Conservation (phyloP, 208 protist genomes). For the Crithidia mellificae region DNA sequence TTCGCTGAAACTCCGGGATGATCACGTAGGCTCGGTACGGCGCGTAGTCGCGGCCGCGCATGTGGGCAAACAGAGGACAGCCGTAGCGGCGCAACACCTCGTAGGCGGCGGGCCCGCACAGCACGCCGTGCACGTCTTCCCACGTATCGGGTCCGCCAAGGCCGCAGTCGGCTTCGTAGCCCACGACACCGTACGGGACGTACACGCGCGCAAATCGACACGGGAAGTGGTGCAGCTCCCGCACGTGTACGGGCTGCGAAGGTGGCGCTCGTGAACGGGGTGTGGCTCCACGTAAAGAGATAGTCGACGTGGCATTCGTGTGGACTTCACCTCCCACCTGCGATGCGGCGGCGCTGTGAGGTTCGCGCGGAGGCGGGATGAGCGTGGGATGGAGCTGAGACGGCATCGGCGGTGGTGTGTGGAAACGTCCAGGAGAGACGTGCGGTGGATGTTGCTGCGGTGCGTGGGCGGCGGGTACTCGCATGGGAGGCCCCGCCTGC, state of each 20-base stretch:
- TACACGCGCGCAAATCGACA: constrained; percentile 40
- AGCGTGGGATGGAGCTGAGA: not conserved
- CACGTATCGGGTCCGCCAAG: constrained; percentile 38
- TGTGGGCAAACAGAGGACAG: constrained; percentile 55
- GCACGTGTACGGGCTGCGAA: constrained; percentile 27
- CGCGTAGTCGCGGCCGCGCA: constrained; percentile 11
- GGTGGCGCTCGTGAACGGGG: not conserved
- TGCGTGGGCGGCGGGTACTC: not conserved
- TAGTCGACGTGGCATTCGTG: no score
- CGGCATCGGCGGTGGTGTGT: not conserved
- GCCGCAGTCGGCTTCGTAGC: constrained; percentile 37
- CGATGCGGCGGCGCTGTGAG: no score
- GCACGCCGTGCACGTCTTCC: constrained; percentile 47
- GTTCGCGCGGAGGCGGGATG: no score
- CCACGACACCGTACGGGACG: constrained; percentile 52
- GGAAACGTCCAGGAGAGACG: not conserved
- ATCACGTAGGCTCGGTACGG: constrained; percentile 63
- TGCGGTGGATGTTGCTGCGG: not conserved
- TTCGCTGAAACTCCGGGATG: constrained; percentile 35
- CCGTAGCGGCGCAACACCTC: constrained; percentile 55
- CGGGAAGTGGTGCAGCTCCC: constrained; percentile 63
- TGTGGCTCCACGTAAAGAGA: not conserved
- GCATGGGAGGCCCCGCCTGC: no score
- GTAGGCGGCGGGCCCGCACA: constrained; percentile 55
- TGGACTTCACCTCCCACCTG: no score